Evolutionary conservation across 2,329 filamentous ascomycete genomes (phyloP).

Genomic region (Sporothrix euskadiensis): DNA sequence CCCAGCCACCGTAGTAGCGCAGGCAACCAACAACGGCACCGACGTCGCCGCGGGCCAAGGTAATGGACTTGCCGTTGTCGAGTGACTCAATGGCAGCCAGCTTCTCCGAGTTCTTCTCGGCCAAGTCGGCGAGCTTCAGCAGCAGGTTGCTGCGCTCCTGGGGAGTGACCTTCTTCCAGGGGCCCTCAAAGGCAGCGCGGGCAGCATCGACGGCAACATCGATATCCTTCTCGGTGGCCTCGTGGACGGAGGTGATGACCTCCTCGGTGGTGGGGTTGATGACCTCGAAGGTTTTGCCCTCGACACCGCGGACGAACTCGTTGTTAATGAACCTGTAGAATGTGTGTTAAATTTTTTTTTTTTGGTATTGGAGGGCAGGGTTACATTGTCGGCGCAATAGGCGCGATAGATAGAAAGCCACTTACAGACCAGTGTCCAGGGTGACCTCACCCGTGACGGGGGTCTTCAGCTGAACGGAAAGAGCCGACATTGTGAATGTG

Average conservation of each 20-base stretch:
- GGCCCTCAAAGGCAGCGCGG: conserved; percentile 78
- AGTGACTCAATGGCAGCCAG: conserved; percentile 82
- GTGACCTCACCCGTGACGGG: conserved; percentile 61
- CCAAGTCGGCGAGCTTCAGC: conserved; percentile 74
- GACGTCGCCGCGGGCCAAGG: conserved; percentile 75
- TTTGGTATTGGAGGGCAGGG: not conserved
- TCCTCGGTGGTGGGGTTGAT: conserved; percentile 86
- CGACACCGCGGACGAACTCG: conserved; percentile 79
- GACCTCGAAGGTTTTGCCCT: conserved; percentile 89
- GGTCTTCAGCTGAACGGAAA: conserved; percentile 62
- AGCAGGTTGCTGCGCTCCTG: conserved; percentile 69
- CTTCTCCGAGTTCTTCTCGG: conserved; percentile 74
- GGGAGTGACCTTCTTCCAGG: conserved; percentile 69
- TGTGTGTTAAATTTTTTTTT: not conserved
- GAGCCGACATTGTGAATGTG: conserved; percentile 38
- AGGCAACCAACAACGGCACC: conserved; percentile 66
- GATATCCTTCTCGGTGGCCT: conserved; percentile 85
- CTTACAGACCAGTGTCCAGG: conserved; percentile 64
- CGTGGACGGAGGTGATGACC: conserved; percentile 77
- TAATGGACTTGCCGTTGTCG: conserved; percentile 83
- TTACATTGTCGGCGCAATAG: not conserved
- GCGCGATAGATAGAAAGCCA: not conserved
- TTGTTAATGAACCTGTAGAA: conserved; percentile 80
- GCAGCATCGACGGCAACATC: conserved; percentile 80
- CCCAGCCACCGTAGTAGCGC: conserved; percentile 87